Base-by-base conservation (phyloP, 345 rosid species). In the Gynandropsis gynandra region DNA sequence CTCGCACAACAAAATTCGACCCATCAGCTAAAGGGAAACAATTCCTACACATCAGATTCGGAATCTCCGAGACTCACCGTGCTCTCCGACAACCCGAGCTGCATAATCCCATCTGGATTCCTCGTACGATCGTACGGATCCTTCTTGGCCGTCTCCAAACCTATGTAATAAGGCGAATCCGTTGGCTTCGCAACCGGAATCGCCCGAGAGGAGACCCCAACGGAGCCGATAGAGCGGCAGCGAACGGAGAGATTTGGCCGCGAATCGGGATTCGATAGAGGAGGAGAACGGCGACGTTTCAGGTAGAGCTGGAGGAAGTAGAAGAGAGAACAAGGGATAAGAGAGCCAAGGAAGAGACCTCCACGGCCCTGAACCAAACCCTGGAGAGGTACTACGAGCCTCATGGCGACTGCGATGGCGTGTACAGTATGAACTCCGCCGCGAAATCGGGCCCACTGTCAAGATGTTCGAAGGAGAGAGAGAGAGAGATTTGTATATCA, bases 31-130 rank as follows among this genome's bases (percentile, higher is more conserved):
- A 44, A 10, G 11, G 20, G 31, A 4, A 50, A 62, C 21, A 37
- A 52, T 14, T 7, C 40, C 5, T 12, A 54, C 9, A 12, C 11
- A 55, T 41, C 6, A 13, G 7, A 48, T 59, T 24, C 29, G 29
- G 29, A 47, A 4, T 11, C 10, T 12, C 7, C 21, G n/a, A 16
- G 33, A 70, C 78, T 59, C 59, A 90, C 95, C 41, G 71, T 72
- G 55, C 84, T 87, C 75, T 87, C 96, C 9, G 96, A 66, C 60
- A 90, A 70, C 1, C 95, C 98, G 13, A 90, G 95, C 79, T 87
- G 98, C 37, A 90, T 67, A 55, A 82, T 54, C 59, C 96, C 96
- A 40, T 74, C 54, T 0, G 75, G 79, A 19, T 87, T 87, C 42
- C 1, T 12, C 13, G 50, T 42, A 56, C 78, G 70, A 57, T 82